These are phyloP conservation scores for Basidiobolus meristosporus DNA, from an alignment of 371 early-diverging fungal genomes.

Conservation along the genomic window DNA sequence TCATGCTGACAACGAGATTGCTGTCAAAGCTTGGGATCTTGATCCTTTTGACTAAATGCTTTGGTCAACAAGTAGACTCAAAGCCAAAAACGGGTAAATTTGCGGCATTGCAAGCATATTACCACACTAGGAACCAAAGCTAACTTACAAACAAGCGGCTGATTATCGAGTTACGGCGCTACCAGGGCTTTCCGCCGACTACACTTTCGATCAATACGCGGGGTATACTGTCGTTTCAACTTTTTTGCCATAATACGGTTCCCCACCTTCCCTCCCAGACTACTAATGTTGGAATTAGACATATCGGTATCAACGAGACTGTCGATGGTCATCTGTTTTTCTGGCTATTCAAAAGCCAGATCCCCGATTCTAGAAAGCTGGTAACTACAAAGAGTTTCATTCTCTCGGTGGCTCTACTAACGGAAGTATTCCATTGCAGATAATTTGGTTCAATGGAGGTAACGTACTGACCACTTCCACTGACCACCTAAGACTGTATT, in stretches of 20 bases:
- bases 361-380: conserved; percentile 11
- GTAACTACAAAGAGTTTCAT: neutral
- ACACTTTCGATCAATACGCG: neutral
- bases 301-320: conserved; percentile 8
- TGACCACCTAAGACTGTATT: neutral
- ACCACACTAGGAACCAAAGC: too few relatives aligned
- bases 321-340: conserved; percentile 15
- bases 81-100: too few relatives aligned
- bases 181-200: neutral
- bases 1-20: too few relatives aligned
- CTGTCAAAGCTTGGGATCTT: too few relatives aligned
- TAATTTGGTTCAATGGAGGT: conserved; percentile 83
- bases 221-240: too few relatives aligned
- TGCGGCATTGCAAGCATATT: too few relatives aligned
- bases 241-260: neutral
- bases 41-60: too few relatives aligned
- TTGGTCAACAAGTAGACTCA: too few relatives aligned
- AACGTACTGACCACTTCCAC: neutral
- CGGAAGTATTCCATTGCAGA: conserved; percentile 10
- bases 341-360: conserved; percentile 14
- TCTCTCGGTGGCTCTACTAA: neutral
- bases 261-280: neutral
- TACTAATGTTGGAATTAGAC: conserved; percentile 5
- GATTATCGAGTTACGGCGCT: neutral
- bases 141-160: too few relatives aligned